Evolutionary conservation across 306 rosid genomes (phyloP).

Genomic region (Canavalia ensiformis): DNA sequence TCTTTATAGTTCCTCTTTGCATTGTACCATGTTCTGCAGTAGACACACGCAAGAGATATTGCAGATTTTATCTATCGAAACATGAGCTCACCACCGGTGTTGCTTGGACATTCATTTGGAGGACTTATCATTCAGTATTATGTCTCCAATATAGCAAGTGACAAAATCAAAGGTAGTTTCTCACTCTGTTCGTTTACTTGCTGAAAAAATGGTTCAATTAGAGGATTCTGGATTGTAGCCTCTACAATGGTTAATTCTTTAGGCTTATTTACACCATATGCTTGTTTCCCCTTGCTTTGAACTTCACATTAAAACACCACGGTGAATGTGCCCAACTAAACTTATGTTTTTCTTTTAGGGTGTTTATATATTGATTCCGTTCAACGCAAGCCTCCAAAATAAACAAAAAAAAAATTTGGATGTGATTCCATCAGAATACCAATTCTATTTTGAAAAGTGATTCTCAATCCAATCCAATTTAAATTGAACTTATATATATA

Average conservation of each 20-base stretch:
- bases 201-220: conserved; percentile 2
- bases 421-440: too few species aligned
- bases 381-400: too few species aligned
- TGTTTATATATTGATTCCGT: too few species aligned
- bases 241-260: not conserved
- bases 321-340: not conserved
- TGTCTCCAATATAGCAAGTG: conserved; percentile 62
- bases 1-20: conserved; percentile 43
- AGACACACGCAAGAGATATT: conserved; percentile 89
- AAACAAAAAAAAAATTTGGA: too few species aligned
- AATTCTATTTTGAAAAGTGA: too few species aligned
- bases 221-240: not conserved
- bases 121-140: conserved; percentile 87
- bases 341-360: not conserved
- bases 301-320: conserved; percentile 22
- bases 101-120: conserved; percentile 93
- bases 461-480: too few species aligned
- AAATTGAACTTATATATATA: too few species aligned
- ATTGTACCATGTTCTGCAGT: conserved; percentile 62
- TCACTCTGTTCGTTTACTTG: conserved; percentile 33
- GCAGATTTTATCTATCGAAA: conserved; percentile 73
- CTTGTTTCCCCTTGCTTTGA: not conserved
- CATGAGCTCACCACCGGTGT: conserved; percentile 67
- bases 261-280: conserved; percentile 8
- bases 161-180: conserved; percentile 61